Percentiles rank a stretch among this genome's conserved stretches.
phyloP scores from a whole-genome alignment of 2,329 filamentous ascomycete genomes.

The Calonectria fujianensis region DNA sequence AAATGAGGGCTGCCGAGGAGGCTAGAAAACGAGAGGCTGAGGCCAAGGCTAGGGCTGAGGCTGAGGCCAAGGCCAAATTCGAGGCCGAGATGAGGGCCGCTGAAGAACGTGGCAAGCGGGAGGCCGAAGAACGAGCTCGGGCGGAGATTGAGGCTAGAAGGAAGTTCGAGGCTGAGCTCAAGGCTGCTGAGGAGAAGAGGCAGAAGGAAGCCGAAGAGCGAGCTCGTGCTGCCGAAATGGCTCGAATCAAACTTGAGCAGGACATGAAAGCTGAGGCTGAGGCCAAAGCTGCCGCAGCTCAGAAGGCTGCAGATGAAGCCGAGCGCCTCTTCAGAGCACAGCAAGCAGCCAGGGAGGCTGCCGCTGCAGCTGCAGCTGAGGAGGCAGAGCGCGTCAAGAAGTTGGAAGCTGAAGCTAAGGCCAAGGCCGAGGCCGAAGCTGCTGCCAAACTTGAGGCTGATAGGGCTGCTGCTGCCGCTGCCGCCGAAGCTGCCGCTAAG shows the following conservation, averaged over 20 bases:
- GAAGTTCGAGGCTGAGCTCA: slow-evolving; percentile 64
- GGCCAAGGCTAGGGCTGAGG: slow-evolving; percentile 66
- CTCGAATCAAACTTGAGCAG: slow-evolving; percentile 63
- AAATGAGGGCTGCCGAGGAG: slow-evolving; percentile 66
- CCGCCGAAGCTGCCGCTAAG: slow-evolving; percentile 67
- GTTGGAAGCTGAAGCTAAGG: slow-evolving; percentile 63
- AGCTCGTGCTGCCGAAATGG: slow-evolving; percentile 68
- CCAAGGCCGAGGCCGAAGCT: slow-evolving; percentile 62
- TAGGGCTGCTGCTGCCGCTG: slow-evolving; percentile 61
- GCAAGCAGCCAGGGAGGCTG: slow-evolving; percentile 63
- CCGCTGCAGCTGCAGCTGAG: slow-evolving; percentile 61
- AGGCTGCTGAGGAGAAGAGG: slow-evolving; percentile 66
- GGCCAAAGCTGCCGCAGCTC: slow-evolving; percentile 65
- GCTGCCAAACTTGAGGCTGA: slow-evolving; percentile 65
- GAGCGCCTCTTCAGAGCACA: slow-evolving; percentile 62
- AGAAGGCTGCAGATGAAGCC: slow-evolving; percentile 65
- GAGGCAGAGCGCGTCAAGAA: slow-evolving; percentile 66
- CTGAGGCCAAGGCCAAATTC: slow-evolving; percentile 68
- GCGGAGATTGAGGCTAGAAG: slow-evolving; percentile 62
- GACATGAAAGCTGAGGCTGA: slow-evolving; percentile 65
- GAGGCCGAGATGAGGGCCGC: slow-evolving; percentile 67
- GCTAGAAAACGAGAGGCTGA: slow-evolving; percentile 68
- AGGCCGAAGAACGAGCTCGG: slow-evolving; percentile 67
- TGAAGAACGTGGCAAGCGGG: slow-evolving; percentile 67
- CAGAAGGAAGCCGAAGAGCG: slow-evolving; percentile 63